Conservation (phyloP, 1,284 basidiomycete species). For the Cryptococcus hybrid region DNA sequence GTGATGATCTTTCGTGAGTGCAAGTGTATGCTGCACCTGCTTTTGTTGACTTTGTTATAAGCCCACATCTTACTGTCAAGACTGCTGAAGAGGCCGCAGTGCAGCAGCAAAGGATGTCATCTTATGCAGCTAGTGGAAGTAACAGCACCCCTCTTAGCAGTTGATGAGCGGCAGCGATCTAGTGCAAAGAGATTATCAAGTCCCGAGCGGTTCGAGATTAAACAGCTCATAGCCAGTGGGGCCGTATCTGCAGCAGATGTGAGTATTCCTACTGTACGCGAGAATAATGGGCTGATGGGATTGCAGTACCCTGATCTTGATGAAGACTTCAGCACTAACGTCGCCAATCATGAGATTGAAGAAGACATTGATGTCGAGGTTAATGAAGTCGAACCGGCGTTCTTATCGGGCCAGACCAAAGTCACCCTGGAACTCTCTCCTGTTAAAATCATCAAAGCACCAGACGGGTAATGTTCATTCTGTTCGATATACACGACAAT, state of each 20-base stretch:
- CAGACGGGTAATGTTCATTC: conserved; percentile 60
- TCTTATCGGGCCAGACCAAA: conserved; percentile 94
- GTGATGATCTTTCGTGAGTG: conserved; percentile 66
- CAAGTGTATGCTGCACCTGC: neutral
- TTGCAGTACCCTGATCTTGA: conserved; percentile 82
- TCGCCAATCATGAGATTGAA: conserved; percentile 80
- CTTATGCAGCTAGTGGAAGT: conserved; percentile 56
- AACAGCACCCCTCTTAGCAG: conserved; percentile 50
- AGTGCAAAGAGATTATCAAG: conserved; percentile 85
- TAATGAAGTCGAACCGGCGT: conserved; percentile 93
- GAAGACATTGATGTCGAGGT: conserved; percentile 98
- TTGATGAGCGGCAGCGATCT: conserved; percentile 65
- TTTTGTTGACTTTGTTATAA: neutral
- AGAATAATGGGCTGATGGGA: neutral
- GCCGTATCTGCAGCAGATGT: conserved; percentile 81
- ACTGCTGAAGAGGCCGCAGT: conserved; percentile 83
- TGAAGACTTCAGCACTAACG: conserved; percentile 78
- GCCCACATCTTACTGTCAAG: conserved; percentile 86
- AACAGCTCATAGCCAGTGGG: conserved; percentile 96
- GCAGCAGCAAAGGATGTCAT: conserved; percentile 58
- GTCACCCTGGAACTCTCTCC: conserved; percentile 93
- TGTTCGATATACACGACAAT: neutral
- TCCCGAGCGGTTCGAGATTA: conserved; percentile 98
- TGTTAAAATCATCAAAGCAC: conserved; percentile 94
- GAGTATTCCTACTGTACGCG: conserved; percentile 3